A percentile compares a stretch with the other conserved stretches of the same genome.
phyloP scores from a whole-genome alignment of 371 early-diverging fungal genomes.

The Amoeboradix gromovi region DNA sequence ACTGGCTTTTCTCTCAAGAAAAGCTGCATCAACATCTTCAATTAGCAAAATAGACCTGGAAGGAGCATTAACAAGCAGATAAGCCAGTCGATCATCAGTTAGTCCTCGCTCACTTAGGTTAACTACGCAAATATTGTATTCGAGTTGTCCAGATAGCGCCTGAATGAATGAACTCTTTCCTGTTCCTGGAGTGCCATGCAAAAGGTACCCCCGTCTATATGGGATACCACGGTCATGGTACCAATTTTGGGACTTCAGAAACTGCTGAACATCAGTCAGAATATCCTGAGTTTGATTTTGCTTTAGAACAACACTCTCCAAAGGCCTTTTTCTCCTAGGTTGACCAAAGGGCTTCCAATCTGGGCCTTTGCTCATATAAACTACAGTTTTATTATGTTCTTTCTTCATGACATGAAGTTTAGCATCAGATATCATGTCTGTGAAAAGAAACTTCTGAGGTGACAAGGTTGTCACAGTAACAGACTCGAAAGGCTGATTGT shows the following conservation, averaged over 20 bases:
- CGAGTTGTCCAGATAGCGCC: conserved; percentile 84
- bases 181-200: conserved; percentile 95
- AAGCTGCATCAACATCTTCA: conserved; percentile 98
- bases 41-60: conserved; percentile 80
- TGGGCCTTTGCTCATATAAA: conserved; percentile 73
- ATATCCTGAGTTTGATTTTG: conserved; percentile 38
- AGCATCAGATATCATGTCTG: conserved; percentile 45
- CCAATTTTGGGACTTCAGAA: conserved; percentile 67
- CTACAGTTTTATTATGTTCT: conserved; percentile 72
- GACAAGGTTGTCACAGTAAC: conserved; percentile 64
- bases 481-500: conserved; percentile 66
- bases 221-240: conserved; percentile 70
- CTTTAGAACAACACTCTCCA: conserved; percentile 63
- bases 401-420: conserved; percentile 43
- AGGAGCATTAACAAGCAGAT: conserved; percentile 69
- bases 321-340: conserved; percentile 45
- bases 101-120: conserved; percentile 71
- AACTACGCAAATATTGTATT: conserved; percentile 85
- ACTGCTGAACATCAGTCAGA: conserved; percentile 48
- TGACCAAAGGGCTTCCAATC: conserved; percentile 91
- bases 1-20: conserved; percentile 28
- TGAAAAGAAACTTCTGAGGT: conserved; percentile 40
- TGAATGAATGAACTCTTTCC: conserved; percentile 95
- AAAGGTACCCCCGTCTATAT: conserved; percentile 79
- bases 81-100: conserved; percentile 81